Evolutionary conservation across 192 early-diverging fungal genomes (phyloP).

Genomic region (Bifiguratus adelaidae): DNA sequence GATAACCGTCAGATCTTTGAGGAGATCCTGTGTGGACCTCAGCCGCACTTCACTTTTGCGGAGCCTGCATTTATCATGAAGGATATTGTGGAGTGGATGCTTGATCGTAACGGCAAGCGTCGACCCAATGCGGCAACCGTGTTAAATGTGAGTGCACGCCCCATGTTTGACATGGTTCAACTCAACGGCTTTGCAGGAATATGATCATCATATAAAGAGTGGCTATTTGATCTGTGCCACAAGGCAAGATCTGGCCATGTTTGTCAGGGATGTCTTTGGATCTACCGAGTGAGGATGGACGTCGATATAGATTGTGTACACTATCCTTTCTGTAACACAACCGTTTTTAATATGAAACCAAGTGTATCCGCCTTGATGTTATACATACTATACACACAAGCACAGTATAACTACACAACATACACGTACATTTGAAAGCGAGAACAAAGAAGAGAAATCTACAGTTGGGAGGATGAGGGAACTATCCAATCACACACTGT

Average conservation of each 20-base stretch:
- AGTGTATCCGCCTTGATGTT: too few relatives aligned
- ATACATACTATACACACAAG: too few relatives aligned
- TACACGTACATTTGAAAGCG: not conserved
- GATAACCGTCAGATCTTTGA: constrained; percentile 17
- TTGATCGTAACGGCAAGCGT: constrained; percentile 13
- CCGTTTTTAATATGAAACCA: too few relatives aligned
- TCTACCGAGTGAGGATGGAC: too few relatives aligned
- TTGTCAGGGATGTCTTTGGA: not conserved
- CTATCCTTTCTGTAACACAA: too few relatives aligned
- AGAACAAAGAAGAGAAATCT: not conserved
- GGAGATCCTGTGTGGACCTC: constrained; percentile 14
- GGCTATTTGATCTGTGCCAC: not conserved
- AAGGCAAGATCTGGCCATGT: not conserved
- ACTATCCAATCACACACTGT: constrained; percentile 30
- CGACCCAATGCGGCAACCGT: constrained; percentile 20
- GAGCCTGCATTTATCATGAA: constrained; percentile 22
- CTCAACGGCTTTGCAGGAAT: not conserved
- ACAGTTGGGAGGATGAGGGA: too few relatives aligned
- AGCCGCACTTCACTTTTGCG: constrained; percentile 19
- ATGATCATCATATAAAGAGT: not conserved
- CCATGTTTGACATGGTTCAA: too few relatives aligned
- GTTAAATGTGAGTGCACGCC: constrained; percentile 9
- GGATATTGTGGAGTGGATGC: constrained; percentile 20
- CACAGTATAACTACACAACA: not conserved
- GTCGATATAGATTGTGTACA: too few relatives aligned